Percentiles rank a stretch among this genome's conserved stretches.
Conservation (phyloP, 768 basidiomycete species). For the Pseudohyphozyma bogoriensis region DNA sequence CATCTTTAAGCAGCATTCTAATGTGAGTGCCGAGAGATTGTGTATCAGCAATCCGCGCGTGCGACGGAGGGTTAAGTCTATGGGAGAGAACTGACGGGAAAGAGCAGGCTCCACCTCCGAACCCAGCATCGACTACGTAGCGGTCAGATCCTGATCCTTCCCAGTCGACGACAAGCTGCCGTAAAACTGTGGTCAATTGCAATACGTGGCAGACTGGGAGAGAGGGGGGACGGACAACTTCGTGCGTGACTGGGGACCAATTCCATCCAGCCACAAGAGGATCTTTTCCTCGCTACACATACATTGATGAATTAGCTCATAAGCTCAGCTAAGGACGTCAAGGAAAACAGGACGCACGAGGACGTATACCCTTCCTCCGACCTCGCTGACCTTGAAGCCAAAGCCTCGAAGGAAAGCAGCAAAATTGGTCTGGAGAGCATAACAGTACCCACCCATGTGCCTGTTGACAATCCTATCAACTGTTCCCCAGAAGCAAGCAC, state of each 20-base stretch:
- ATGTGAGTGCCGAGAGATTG: too few species aligned
- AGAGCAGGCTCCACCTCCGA: slow-evolving; percentile 17
- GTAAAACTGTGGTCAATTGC: too few species aligned
- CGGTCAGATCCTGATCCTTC: neutral
- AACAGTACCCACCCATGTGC: slow-evolving; percentile 16
- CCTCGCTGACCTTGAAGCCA: slow-evolving; percentile 15
- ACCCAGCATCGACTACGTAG: slow-evolving; percentile 9
- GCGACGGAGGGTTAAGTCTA: too few species aligned
- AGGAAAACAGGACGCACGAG: too few species aligned
- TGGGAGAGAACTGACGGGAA: neutral
- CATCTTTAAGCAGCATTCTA: slow-evolving; percentile 9
- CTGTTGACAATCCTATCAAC: neutral
- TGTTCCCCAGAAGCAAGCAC: too few species aligned
- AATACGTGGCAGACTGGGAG: too few species aligned
- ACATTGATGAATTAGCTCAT: too few species aligned
- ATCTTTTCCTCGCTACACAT: slow-evolving; percentile 18
- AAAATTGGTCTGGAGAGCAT: neutral
- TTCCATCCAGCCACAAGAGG: neutral
- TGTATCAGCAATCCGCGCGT: too few species aligned
- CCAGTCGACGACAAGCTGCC: slow-evolving; percentile 22
- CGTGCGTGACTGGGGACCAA: slow-evolving; percentile 17
- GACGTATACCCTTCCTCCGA: slow-evolving; percentile 11
- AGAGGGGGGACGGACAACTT: too few species aligned
- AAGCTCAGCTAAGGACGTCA: too few species aligned
- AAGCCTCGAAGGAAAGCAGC: slow-evolving; percentile 12